Conservation (phyloP, 441 rosid genomes). For the Eutrema salsugineum region DNA sequence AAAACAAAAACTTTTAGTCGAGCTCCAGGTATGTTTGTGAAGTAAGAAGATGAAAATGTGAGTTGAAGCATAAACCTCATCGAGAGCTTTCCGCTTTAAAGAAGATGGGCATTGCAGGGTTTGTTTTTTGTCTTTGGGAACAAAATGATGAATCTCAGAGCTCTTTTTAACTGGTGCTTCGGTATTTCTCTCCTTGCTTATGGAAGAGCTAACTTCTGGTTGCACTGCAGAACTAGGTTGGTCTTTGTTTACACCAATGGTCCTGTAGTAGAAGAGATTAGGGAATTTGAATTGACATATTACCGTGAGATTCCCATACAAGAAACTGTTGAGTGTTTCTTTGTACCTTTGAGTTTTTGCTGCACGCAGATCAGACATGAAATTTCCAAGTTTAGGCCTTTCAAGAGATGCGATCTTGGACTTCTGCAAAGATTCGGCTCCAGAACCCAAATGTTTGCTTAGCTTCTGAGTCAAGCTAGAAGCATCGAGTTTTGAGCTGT, state of each 20-base stretch:
- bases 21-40: not conserved
- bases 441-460: conserved; percentile 34
- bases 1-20: not conserved
- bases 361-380: conserved; percentile 43
- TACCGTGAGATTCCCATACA: not conserved
- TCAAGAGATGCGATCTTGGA: conserved; percentile 37
- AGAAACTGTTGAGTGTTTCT: not conserved
- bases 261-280: conserved; percentile 42
- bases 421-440: conserved; percentile 33
- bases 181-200: conserved; percentile 30
- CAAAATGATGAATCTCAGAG: conserved; percentile 31
- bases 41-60: not conserved
- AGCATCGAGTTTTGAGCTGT: conserved; percentile 46
- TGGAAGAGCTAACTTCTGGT: conserved; percentile 30
- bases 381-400: conserved; percentile 46
- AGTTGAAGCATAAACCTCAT: conserved; percentile 41
- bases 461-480: conserved; percentile 39
- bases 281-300: not conserved
- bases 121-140: conserved; percentile 37
- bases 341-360: conserved; percentile 50
- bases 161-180: conserved; percentile 29
- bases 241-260: conserved; percentile 34
- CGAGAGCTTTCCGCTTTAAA: conserved; percentile 63
- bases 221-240: conserved; percentile 28
- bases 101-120: conserved; percentile 37